Conservation (phyloP, 2,329 filamentous ascomycete genomes). For the Penicillium hordei region DNA sequence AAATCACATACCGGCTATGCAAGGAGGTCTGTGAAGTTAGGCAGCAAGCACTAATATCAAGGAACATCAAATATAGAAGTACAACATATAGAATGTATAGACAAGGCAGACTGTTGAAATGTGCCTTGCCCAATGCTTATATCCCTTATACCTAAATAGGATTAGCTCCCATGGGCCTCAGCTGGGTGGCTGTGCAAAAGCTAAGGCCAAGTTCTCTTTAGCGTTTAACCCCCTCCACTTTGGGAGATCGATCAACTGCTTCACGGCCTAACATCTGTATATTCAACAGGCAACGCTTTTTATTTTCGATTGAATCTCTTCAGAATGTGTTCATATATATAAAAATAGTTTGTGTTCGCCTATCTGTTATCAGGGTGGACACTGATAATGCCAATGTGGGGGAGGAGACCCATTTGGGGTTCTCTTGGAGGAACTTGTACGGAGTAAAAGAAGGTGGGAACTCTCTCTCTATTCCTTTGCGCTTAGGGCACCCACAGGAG, state of each 20-base stretch:
- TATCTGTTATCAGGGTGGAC: conserved; percentile 23
- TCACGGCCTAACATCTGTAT: not conserved
- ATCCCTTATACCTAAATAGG: conserved; percentile 13
- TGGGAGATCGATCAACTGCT: not conserved
- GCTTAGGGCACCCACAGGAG: conserved; percentile 9
- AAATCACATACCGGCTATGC: not conserved
- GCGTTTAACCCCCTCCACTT: conserved; percentile 9
- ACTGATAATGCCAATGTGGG: conserved; percentile 16
- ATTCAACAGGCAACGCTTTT: conserved; percentile 2
- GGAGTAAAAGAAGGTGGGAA: conserved; percentile 1
- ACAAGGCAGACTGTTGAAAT: conserved; percentile 17
- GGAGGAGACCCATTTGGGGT: conserved; percentile 15
- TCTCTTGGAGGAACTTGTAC: conserved; percentile 5
- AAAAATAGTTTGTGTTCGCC: conserved; percentile 10
- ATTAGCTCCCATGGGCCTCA: conserved; percentile 22
- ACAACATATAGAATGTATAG: not conserved
- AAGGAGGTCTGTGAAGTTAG: not conserved
- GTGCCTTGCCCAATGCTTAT: conserved; percentile 20
- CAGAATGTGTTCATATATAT: not conserved
- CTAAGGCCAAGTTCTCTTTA: conserved; percentile 8
- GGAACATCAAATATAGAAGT: not conserved
- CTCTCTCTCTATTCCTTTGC: not conserved
- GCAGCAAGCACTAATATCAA: not conserved
- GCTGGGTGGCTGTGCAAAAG: conserved; percentile 34
- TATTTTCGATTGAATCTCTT: not conserved